Evolutionary conservation across 805 yeast genomes (phyloP).

Genomic region (Pichia occidentalis): DNA sequence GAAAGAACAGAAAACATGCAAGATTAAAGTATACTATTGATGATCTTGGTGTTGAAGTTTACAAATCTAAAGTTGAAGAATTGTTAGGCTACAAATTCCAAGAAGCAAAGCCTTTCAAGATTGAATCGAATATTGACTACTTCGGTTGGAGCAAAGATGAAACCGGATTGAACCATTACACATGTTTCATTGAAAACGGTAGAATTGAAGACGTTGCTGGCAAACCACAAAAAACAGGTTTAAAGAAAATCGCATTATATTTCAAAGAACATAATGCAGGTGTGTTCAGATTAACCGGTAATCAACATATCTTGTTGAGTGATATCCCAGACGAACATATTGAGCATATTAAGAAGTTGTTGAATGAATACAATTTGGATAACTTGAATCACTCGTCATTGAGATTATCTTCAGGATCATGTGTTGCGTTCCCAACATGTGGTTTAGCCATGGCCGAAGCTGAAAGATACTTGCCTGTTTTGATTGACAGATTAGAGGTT

Average conservation of each 20-base stretch:
- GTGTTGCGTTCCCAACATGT: constrained; percentile 98
- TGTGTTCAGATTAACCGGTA: constrained; percentile 90
- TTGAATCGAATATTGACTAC: constrained; percentile 81
- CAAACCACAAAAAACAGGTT: constrained; percentile 82
- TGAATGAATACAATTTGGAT: constrained; percentile 73
- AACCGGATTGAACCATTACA: constrained; percentile 77
- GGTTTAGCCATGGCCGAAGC: constrained; percentile 99
- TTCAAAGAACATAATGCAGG: constrained; percentile 59
- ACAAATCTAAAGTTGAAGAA: constrained; percentile 76
- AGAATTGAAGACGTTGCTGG: constrained; percentile 91
- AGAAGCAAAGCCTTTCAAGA: constrained; percentile 63
- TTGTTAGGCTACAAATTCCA: constrained; percentile 70
- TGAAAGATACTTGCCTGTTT: constrained; percentile 82
- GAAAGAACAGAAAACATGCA: constrained; percentile 95
- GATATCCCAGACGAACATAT: constrained; percentile 66
- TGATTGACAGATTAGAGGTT: constrained; percentile 76
- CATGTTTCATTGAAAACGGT: constrained; percentile 93
- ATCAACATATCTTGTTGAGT: constrained; percentile 82
- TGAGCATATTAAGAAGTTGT: constrained; percentile 50
- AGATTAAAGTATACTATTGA: constrained; percentile 95
- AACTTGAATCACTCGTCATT: constrained; percentile 69
- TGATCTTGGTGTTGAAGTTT: constrained; percentile 83
- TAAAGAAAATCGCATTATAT: constrained; percentile 68
- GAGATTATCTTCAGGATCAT: constrained; percentile 87
- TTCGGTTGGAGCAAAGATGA: constrained; percentile 94